Base-by-base conservation (phyloP, 2,329 filamentous ascomycete species). In the Aspergillus japonicus region DNA sequence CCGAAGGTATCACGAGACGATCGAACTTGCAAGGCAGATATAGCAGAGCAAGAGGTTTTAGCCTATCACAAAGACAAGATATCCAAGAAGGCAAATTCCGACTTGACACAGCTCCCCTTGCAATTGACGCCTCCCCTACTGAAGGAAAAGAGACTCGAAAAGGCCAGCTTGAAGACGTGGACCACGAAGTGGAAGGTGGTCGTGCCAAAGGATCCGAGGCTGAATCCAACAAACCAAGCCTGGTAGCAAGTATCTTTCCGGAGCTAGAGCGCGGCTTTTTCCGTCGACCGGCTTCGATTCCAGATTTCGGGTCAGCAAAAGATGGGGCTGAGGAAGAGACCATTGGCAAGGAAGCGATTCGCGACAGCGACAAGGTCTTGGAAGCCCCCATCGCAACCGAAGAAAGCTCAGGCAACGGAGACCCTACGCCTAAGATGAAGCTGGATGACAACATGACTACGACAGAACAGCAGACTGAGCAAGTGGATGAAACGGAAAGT, bases 301-400 rank as follows among this genome's bases (percentile, higher is more conserved):
- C 66, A 48, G 55, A 60, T 50, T 54, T 64, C 51, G 57, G 62
- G 67, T 66, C 65, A 63, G 66, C 67, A 73, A 74, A 76, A 72
- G 70, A 75, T 72, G 63, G 75, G 72, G 71, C 71, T 70, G 69
- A 77, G 72, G 71, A 78, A 75, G 70, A 75, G 73, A 70, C 72
- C 57, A 56, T 62, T 63, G 69, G 66, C 47, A 61, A 61, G 57
- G 62, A 66, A 68, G 64, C 68, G 54, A 73, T 77, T 69, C 77
- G 80, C 61, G 80, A 82, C 60, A 79, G 76, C 63, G 80, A 74
- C 63, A 73, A 78, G 62, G 71, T 79, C 60, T 73, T 73, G 61
- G 80, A 81, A 66, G 78, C 80, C 54, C 76, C 78, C 47, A 67
- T 75, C 39, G 61, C 76, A 31, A 64, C 71, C 48, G 63, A 64